Base-by-base conservation (phyloP, 2,329 filamentous ascomycete species). In the Fusarium sambucinum region DNA sequence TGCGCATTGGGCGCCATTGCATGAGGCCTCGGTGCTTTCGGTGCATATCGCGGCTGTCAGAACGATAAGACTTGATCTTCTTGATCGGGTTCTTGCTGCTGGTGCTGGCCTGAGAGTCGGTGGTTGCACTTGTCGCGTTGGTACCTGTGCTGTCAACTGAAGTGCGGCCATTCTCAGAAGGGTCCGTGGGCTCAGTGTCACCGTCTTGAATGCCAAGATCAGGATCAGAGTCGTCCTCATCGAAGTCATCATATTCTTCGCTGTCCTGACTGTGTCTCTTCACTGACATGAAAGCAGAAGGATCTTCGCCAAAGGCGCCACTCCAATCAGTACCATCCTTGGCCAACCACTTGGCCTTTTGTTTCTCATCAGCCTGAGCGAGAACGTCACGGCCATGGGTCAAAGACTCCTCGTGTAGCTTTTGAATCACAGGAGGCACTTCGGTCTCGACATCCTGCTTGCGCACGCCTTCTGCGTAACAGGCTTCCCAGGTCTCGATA, bases 401-500 rank as follows among this genome's bases (percentile, higher is more conserved):
- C 35, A 97, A 81, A 0, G 92, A 95, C 65, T 92, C 84, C 30
- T 97, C 92, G 76, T 98, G 95, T 13, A 97, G 83, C 72, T 90
- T 85, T 77, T 92, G 88, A 0, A 95, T 85, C 13, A 87, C 80
- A 1, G 89, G 87, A 0, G 94, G 92, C 1, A 97, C 83, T 73
- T 96, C 91, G 25, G 89, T 86, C 12, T 86, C 82, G 1, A 97
- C 93, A 29, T 88, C 86, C 56, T 89, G 86, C 16, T 84, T 80
- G 3, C 96, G 89, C 0, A 97, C 92, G 14, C 95, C 95, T 78
- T 98, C 94, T 0, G 93, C 89, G 40, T 91, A 88, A 77, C 95
- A 97, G 1, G 94, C 92, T 78, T 97, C 94, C 93, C 94, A 98
- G 0, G 91, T 92, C 80, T 98, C 95, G 68, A 93, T 97, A 0